Percentiles rank a stretch among this genome's conserved stretches.
phyloP scores from a whole-genome alignment of 1,284 basidiomycete species.

The Microstroma glucosiphilum region DNA sequence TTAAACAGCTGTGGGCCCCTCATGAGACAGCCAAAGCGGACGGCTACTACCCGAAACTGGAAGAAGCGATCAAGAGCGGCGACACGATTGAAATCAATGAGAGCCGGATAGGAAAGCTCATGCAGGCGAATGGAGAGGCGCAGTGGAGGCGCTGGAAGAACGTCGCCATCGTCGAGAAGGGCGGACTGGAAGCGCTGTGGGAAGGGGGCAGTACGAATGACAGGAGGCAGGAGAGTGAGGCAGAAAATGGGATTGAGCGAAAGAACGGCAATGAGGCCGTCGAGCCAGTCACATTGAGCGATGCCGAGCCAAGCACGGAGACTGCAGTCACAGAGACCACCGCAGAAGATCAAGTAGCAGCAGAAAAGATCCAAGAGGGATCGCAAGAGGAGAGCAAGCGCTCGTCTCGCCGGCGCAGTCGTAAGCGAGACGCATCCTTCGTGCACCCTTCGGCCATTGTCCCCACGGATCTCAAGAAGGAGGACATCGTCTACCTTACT shows the following conservation, averaged over 20 bases:
- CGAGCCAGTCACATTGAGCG: not conserved
- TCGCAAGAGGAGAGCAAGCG: no score
- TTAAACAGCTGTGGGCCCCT: not conserved
- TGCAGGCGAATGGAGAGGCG: conserved; percentile 66
- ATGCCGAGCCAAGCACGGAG: not conserved
- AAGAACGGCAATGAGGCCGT: not conserved
- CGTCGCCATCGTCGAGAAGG: conserved; percentile 71
- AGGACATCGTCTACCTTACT: conserved; percentile 80
- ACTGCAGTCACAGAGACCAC: not conserved
- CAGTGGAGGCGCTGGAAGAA: conserved; percentile 69
- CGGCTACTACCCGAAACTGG: not conserved
- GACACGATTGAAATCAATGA: conserved; percentile 43
- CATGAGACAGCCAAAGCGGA: not conserved
- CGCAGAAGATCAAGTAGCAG: not conserved
- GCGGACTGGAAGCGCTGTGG: conserved; percentile 26
- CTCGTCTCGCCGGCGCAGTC: no score
- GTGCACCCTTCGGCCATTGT: not conserved
- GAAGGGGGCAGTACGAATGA: not conserved
- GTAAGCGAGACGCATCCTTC: conserved; percentile 2
- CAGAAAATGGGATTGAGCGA: not conserved
- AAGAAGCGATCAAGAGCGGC: not conserved
- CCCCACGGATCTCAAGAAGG: not conserved
- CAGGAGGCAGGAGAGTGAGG: not conserved
- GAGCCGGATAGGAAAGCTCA: conserved; percentile 63
- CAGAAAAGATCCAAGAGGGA: not conserved